Evolutionary conservation across 352 stramenopile genomes (phyloP).

Genomic region (Pythium brachiatum): DNA sequence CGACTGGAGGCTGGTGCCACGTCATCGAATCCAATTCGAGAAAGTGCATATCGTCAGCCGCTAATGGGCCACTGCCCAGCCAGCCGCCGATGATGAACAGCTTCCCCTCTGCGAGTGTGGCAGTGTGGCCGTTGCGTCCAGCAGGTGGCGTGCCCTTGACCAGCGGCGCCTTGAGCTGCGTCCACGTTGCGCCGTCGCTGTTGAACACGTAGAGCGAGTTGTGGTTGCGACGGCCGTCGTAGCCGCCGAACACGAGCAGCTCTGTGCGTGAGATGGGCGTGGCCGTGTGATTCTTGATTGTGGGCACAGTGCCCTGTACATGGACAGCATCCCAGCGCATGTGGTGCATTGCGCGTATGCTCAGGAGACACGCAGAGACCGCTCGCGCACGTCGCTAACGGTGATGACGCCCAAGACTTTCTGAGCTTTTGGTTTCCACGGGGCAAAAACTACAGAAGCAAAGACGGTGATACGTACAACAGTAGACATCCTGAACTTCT

Average conservation of each 20-base stretch:
- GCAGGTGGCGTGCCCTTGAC: slow-evolving; percentile 58
- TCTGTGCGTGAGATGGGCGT: slow-evolving; percentile 54
- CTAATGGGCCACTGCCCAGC: slow-evolving; percentile 91
- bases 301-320: slow-evolving; percentile 44
- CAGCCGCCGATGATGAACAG: slow-evolving; percentile 95
- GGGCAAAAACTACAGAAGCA: neutral
- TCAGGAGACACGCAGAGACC: neutral
- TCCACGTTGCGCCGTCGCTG: slow-evolving; percentile 76
- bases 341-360: slow-evolving; percentile 32
- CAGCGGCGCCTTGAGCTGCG: slow-evolving; percentile 36
- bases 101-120: slow-evolving; percentile 87
- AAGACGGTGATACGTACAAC: neutral
- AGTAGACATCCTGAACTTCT: neutral
- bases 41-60: slow-evolving; percentile 91
- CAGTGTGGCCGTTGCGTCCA: slow-evolving; percentile 94
- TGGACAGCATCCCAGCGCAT: slow-evolving; percentile 66
- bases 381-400: neutral
- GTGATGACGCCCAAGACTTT: neutral
- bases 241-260: slow-evolving; percentile 91
- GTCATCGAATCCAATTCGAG: slow-evolving; percentile 79
- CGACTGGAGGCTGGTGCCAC: slow-evolving; percentile 52
- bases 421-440: neutral
- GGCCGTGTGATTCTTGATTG: slow-evolving; percentile 88
- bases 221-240: slow-evolving; percentile 94
- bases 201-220: slow-evolving; percentile 90